Percentiles rank a stretch among this genome's conserved stretches.
phyloP scores from a whole-genome alignment of 345 rosid species.

The Syzygium grande region DNA sequence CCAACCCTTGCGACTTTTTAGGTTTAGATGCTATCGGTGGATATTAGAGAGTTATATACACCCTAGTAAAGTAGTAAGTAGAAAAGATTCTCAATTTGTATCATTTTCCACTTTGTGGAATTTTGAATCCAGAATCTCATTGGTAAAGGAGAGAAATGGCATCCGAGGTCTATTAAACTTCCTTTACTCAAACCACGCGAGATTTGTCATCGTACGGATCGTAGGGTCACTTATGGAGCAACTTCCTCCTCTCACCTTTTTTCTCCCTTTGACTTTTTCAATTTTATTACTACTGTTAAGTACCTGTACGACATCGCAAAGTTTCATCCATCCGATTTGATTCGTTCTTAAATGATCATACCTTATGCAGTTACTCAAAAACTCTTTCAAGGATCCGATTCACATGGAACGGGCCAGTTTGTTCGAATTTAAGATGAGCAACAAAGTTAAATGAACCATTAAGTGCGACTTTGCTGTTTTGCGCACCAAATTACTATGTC shows the following conservation, averaged over 20 bases:
- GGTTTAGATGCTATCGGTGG: neutral
- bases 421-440: neutral
- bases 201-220: neutral
- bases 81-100: neutral
- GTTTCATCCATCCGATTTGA: neutral
- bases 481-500: neutral
- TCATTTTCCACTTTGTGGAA: neutral
- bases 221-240: neutral
- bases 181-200: neutral
- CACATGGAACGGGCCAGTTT: too few species aligned
- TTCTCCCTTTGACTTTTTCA: neutral
- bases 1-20: neutral
- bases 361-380: neutral
- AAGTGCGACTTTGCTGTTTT: neutral
- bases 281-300: neutral
- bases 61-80: neutral
- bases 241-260: neutral
- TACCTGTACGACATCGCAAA: rapidly evolving
- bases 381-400: rapidly evolving
- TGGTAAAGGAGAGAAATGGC: neutral
- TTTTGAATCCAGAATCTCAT: neutral
- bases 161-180: neutral
- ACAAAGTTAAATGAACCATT: neutral
- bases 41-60: neutral
- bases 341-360: neutral